Evolutionary conservation across 192 early-diverging fungal species (phyloP), one percentile per base, ranked within the genome.

Genomic region (Podila verticillata): DNA sequence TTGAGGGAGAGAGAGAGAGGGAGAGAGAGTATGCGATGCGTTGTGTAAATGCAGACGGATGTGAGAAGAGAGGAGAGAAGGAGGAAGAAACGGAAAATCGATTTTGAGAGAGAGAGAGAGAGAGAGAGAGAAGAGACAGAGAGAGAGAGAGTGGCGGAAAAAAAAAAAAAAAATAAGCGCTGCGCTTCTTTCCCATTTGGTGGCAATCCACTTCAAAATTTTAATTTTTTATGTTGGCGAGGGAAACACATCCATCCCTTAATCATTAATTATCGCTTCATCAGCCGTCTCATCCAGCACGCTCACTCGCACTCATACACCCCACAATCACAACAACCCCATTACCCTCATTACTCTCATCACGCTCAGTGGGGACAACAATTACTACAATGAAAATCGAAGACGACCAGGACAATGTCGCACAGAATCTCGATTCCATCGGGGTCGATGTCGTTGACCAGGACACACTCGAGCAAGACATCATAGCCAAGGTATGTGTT

Each of bases 381-480:
- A 17, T 44, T 15, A 44, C 39, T 0, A 7, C 28, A 47, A 47
- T 65, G 44, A 24, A 47, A 48, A 44, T 58, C 17, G 29, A 61
- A 19, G 44, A 22, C 20, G 9, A 32, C 29, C 59, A 78, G 13
- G 68, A 79, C 63, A 8, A 47, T 2, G 59, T 70, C 30, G 63
- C 63, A 31, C 61, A 72, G 6, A 67, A 39, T 30, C 69, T 79
- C n/a, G 69, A 72, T 35, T 22, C 68, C 24, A 31, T 85, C 7
- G 84, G 84, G 31, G 82, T 87, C 19, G 81, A 72, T 57, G 64
- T 87, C 51, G 74, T 92, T 0, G 91, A 94, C 73, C 93, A 95
- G 74, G 66, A 81, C 13, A 72, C 67, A 12, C 82, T 96, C 20
- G 95, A 96, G 72, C 81, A 80, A 35, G 68, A 84, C 9, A 87